Conservation (phyloP, 2,329 filamentous ascomycete genomes). For the Ambrosiella xylebori region DNA sequence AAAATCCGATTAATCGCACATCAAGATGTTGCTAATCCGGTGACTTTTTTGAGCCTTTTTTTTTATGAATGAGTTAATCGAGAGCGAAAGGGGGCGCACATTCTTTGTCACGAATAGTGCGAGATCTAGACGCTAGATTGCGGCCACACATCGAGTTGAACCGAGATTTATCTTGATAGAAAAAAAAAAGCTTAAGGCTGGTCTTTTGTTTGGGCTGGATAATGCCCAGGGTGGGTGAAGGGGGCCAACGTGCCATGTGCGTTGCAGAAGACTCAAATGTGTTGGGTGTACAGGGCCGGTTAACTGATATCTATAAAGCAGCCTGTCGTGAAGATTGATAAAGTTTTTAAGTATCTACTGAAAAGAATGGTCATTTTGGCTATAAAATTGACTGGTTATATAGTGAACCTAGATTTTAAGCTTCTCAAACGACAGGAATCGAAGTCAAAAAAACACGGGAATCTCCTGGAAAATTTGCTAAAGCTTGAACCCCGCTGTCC, state of each 20-base stretch:
- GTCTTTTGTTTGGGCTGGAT: background rate
- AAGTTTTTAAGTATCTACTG: too few species aligned
- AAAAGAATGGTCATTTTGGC: too few species aligned
- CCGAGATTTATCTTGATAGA: background rate
- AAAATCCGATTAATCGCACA: background rate
- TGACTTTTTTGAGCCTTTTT: too few species aligned
- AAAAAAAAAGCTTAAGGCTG: too few species aligned
- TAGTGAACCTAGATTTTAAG: too few species aligned
- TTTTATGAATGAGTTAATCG: background rate
- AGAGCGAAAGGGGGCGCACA: background rate
- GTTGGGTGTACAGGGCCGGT: too few species aligned
- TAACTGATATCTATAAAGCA: too few species aligned
- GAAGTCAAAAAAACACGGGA: background rate
- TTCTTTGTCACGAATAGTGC: background rate
- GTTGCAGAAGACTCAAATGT: too few species aligned
- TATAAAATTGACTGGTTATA: too few species aligned
- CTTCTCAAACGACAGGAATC: background rate
- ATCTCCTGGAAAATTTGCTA: background rate
- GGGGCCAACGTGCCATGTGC: too few species aligned
- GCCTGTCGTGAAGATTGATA: too few species aligned
- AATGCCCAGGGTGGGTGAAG: background rate
- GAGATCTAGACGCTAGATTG: background rate
- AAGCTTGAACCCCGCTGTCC: background rate
- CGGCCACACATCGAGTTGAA: background rate
- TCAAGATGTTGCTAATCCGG: too few species aligned